Base-by-base conservation (phyloP, 2,329 filamentous ascomycete species). In the Didymella pinodella region DNA sequence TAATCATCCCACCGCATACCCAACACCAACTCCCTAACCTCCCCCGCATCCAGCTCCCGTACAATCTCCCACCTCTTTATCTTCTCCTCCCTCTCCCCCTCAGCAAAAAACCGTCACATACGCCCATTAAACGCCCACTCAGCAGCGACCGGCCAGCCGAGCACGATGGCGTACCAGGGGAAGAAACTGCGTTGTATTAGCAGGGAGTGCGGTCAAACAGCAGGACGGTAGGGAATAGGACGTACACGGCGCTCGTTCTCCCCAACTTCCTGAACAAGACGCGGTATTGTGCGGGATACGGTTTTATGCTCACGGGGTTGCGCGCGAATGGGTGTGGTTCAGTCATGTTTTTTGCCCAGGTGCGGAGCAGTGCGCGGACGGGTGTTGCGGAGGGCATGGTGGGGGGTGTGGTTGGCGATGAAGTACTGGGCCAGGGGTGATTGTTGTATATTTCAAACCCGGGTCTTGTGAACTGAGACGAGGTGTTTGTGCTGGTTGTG, bases 311-410 rank as follows among this genome's bases (percentile, higher is more conserved):
- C 1, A 69, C 51, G 0, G 75, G 72, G 59, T 70, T 71, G 44
- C 75, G 71, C 6, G 66, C 69, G 55, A 73, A 73, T 5, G 75
- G 75, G 62, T 77, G 75, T 2, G 74, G 70, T 49, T 78, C 75
- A 3, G 71, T 68, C 62, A 77, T 71, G 61, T 70, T 65, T 59
- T 67, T 68, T 25, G 75, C 59, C 20, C 72, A 67, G 51, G 63
- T 65, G 64, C 73, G 70, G 64, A 75, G 65, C 64, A 77, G 71
- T 54, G 63, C 46, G 59, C 72, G 69, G 51, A 65, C 64, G 58
- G 68, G 69, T 28, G 71, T 74, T 61, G 71, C 48, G 18, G 70
- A 73, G 41, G 73, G 71, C 73, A 76, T 75, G 34, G 58, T 59
- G 41, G 43, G 53, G n/a, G 18, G 12, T 46, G 31, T 32, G 29